Base-by-base conservation (phyloP, 352 stramenopile species). In the Labyrinthula sp. region DNA sequence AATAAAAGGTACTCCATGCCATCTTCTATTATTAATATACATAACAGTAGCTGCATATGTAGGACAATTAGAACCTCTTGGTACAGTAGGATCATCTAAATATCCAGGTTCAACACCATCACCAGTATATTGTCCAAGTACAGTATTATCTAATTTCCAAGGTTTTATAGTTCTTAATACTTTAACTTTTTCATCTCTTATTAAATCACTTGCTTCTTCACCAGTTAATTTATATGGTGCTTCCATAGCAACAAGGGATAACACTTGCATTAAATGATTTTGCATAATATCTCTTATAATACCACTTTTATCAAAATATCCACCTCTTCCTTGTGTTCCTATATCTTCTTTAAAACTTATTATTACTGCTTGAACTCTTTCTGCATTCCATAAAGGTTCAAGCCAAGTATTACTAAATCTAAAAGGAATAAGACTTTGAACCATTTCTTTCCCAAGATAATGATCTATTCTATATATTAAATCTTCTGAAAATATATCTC, bases 231-330 rank as follows among this genome's bases (percentile, higher is more conserved):
- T 80, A 56, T 52, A 47, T 0, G 84, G 84, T 24, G 76, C 72
- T 56, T 93, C 87, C 85, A 97, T 96, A 17, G 81, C 78, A 18
- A 97, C 63, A 3, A 99, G 62, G 17, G 78, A 89, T 18, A 99
- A 70, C 30, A 95, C 82, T 66, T 98, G 89, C 33, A 97, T 69
- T 45, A 99, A 67, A 61, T 99, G 89, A 67, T 97, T 99, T 61
- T 92, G 86, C 71, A 93, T 90, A 38, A 99, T 82, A 60, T 99
- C 90, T 40, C 90, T 76, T 56, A 99, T 95, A 59, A 97, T 99
- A n/a, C 87, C 84, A 54, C 87, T 93, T 47, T 79, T 72, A 58
- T 96, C 84, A 66, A 95, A 97, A 63, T 95, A 97, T 1, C 86
- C 85, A 18, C 82, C 87, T 37, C 85, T 75, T 37, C 84, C 85